Base-by-base conservation (phyloP, 352 stramenopile genomes). In the Globisporangium spiculum region DNA sequence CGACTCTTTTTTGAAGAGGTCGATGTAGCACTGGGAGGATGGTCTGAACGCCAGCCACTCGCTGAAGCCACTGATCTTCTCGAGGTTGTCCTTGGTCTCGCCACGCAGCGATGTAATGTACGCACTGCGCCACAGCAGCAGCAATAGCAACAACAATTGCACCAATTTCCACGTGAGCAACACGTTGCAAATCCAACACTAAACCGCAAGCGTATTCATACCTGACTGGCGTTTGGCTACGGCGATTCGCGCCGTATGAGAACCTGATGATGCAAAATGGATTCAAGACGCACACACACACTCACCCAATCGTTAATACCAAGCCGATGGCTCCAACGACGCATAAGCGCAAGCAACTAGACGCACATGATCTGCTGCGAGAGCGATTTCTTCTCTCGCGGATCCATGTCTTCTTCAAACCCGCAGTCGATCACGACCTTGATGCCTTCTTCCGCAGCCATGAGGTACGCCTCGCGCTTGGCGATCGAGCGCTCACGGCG, bases 301-400 rank as follows among this genome's bases (percentile, higher is more conserved):
- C 14, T 20, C 38, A 44, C 26, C 2, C 4, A 12, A n/a, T 1
- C 10, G 46, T 59, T 54, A 71, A 8, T 67, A 52, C 2, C 24
- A 69, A 26, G n/a, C 12, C 24, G 60, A 24, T 10, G 8, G 24
- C 9, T 32, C n/a, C n/a, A 22, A 16, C 16, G 8, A 22, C 62
- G 61, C 12, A 26, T 12, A 54, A 12, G 7, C 24, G 50, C 53
- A 41, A 44, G 14, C 26, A 16, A n/a, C 24, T 5, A 44, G 10
- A 70, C 91, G 75, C 86, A 98, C 84, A 98, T 96, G 64, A 99
- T 93, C 75, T 99, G 97, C 71, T 97, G 90, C 10, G 84, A 89
- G 16, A 99, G 79, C 71, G 88, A 98, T 69, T 97, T 98, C 68
- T 96, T 92, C 74, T 98, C 96, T 64, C 96, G 97, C 32, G 82